A percentile compares a stretch with the other conserved stretches of the same genome.
These are phyloP conservation scores for Ganoderma multipileum DNA, from an alignment of 1,284 basidiomycete species.

Conservation along the genomic window DNA sequence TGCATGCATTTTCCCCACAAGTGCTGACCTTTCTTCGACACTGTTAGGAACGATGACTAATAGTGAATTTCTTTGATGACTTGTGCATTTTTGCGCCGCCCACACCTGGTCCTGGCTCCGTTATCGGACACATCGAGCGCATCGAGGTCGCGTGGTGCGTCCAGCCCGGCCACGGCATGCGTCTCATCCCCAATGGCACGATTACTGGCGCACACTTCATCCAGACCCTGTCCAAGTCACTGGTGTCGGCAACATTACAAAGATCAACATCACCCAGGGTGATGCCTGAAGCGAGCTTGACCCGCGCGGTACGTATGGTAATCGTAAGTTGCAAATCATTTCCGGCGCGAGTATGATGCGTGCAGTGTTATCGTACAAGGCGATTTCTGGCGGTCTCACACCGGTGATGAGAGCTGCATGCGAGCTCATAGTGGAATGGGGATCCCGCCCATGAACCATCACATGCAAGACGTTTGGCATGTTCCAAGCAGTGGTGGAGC, in stretches of 20 bases:
- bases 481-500: not conserved
- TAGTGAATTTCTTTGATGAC: slow-evolving; percentile 70
- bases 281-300: slow-evolving; percentile 71
- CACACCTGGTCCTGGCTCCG: slow-evolving; percentile 56
- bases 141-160: slow-evolving; percentile 76
- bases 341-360: not conserved
- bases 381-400: not conserved
- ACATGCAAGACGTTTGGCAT: not conserved
- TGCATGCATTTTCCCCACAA: not conserved
- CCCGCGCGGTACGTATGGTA: slow-evolving; percentile 65
- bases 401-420: not conserved
- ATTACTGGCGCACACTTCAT: slow-evolving; percentile 78
- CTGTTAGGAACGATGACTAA: not conserved
- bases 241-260: slow-evolving; percentile 71
- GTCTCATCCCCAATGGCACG: slow-evolving; percentile 78
- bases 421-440: not conserved
- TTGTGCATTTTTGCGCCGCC: slow-evolving; percentile 67
- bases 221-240: slow-evolving; percentile 74
- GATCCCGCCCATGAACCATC: not conserved
- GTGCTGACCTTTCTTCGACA: slow-evolving; percentile 1
- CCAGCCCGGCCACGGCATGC: slow-evolving; percentile 70
- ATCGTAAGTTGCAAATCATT: slow-evolving; percentile 45
- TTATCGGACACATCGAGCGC: slow-evolving; percentile 66
- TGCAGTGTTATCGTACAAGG: not conserved
- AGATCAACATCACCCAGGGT: slow-evolving; percentile 65